Conservation (phyloP, 2,329 filamentous ascomycete genomes). For the Penicillium glabrum region DNA sequence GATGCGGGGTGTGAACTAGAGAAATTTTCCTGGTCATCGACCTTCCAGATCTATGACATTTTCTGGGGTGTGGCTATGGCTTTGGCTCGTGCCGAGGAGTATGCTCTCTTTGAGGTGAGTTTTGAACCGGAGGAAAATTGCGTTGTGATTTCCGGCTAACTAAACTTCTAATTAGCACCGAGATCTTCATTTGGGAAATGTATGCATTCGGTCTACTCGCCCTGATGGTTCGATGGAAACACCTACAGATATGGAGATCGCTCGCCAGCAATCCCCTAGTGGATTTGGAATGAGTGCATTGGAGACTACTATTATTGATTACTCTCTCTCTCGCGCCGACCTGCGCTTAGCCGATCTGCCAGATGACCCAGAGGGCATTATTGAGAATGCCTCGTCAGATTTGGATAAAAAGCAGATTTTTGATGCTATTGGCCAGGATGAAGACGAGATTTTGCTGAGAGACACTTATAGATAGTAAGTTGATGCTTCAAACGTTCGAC, state of each 20-base stretch:
- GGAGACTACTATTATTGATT: conserved; percentile 67
- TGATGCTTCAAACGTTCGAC: background rate
- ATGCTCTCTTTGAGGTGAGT: conserved; percentile 57
- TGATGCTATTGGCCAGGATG: conserved; percentile 42
- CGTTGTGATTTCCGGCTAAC: conserved; percentile 7
- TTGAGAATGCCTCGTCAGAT: conserved; percentile 41
- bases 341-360: conserved; percentile 34
- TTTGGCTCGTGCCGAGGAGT: conserved; percentile 61
- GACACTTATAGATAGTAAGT: conserved; percentile 45
- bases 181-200: conserved; percentile 66
- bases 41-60: conserved; percentile 59
- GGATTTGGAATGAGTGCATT: conserved; percentile 55
- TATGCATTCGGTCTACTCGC: conserved; percentile 53
- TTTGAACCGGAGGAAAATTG: background rate
- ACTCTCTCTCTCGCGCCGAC: conserved; percentile 64
- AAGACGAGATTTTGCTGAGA: conserved; percentile 41
- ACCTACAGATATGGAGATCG: conserved; percentile 31
- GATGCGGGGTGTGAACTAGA: conserved; percentile 62
- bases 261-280: conserved; percentile 33
- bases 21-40: conserved; percentile 41
- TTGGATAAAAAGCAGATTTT: conserved; percentile 46
- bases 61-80: conserved; percentile 67
- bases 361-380: conserved; percentile 22
- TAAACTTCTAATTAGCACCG: conserved; percentile 48
- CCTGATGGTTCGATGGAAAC: conserved; percentile 33